Conservation (phyloP, 148 eudicot species). For the Persicaria maculosa region DNA sequence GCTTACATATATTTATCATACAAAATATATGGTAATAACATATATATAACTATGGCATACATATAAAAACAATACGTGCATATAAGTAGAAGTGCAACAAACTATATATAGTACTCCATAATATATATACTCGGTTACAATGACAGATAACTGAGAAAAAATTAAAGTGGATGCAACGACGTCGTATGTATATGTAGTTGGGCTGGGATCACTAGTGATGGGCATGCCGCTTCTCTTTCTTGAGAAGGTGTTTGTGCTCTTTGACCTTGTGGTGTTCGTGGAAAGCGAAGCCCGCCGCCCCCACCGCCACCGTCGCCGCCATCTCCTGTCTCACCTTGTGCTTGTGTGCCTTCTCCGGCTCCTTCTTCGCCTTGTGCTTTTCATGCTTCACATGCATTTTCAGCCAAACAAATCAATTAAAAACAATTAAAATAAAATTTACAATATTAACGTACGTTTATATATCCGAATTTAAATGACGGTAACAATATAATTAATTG, state of each 20-base stretch:
- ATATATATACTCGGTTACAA: too few species aligned
- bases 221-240: constrained; percentile 17
- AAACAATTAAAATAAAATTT: too few species aligned
- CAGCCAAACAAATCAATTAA: neutral
- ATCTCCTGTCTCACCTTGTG: constrained; percentile 23
- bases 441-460: neutral
- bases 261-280: constrained; percentile 30
- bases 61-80: too few species aligned
- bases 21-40: too few species aligned
- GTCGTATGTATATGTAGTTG: too few species aligned
- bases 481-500: too few species aligned
- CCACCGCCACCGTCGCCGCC: constrained; percentile 17
- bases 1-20: too few species aligned
- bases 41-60: too few species aligned
- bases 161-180: too few species aligned
- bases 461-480: neutral
- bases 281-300: constrained; percentile 20
- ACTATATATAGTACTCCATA: too few species aligned
- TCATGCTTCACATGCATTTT: constrained; percentile 11
- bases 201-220: neutral
- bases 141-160: too few species aligned
- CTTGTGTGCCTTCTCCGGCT: constrained; percentile 21
- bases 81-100: too few species aligned
- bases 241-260: constrained; percentile 16
- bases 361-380: constrained; percentile 28